phyloP scores from a whole-genome alignment of 2,329 filamentous ascomycete genomes.

The Paracorniculantispora psalliotae region DNA sequence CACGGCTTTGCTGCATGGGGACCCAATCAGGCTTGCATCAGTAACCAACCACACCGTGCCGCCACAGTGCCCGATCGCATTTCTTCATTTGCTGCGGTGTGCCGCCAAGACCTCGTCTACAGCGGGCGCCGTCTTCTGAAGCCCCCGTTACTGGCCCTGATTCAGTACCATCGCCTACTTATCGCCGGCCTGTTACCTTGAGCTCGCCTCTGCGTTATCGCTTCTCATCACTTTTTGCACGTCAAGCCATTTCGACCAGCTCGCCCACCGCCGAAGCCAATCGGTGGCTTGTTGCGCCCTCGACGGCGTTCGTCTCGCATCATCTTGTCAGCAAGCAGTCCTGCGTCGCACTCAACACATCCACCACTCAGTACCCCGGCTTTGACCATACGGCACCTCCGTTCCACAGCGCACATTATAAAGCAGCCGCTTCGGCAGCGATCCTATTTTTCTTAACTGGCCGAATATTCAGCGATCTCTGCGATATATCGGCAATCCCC shows the following conservation, averaged over 20 bases:
- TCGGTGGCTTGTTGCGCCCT: background rate
- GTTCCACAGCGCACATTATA: background rate
- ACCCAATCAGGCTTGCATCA: slow-evolving; percentile 5
- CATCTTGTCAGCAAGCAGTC: background rate
- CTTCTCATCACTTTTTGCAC: too few relatives aligned
- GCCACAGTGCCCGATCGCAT: background rate
- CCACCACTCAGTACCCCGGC: background rate
- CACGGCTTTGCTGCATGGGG: background rate
- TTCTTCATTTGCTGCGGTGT: background rate
- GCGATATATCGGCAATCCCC: background rate
- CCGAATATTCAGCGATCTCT: background rate
- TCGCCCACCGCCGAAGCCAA: background rate
- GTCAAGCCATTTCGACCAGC: background rate
- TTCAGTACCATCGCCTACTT: too few relatives aligned
- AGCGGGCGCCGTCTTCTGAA: background rate
- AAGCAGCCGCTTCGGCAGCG: background rate
- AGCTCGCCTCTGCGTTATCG: too few relatives aligned
- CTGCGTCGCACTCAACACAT: background rate
- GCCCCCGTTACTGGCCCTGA: too few relatives aligned
- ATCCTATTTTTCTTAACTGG: background rate
- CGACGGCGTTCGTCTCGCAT: background rate
- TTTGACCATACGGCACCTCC: background rate
- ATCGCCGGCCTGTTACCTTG: too few relatives aligned
- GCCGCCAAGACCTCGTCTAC: background rate
- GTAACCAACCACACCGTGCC: background rate